phyloP scores from a whole-genome alignment of 768 basidiomycete genomes.

The Phylloporus arenicola region DNA sequence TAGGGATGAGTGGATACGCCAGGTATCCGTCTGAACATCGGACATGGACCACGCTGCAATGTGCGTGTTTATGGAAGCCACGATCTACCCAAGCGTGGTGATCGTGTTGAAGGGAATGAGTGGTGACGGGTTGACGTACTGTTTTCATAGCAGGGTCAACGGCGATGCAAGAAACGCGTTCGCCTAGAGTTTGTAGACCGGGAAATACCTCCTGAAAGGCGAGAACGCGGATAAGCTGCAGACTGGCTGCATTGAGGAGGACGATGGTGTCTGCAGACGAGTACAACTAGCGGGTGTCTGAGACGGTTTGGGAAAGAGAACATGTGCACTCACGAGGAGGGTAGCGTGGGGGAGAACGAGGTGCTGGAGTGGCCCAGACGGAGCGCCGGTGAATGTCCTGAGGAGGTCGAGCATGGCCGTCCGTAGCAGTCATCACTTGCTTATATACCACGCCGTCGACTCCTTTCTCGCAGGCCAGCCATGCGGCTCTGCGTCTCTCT shows the following conservation, averaged over 20 bases:
- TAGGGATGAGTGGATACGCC: slow-evolving; percentile 81
- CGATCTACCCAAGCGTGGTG: slow-evolving; percentile 45
- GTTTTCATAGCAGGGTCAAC: slow-evolving; percentile 79
- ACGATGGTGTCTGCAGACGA: slow-evolving; percentile 66
- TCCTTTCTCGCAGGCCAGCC: background rate
- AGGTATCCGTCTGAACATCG: slow-evolving; percentile 53
- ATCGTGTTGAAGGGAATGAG: slow-evolving; percentile 2
- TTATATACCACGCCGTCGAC: slow-evolving; percentile 4
- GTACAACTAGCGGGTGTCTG: slow-evolving; percentile 48
- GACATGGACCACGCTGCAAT: slow-evolving; percentile 80
- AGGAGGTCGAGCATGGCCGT: slow-evolving; percentile 44
- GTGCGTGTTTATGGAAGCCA: slow-evolving; percentile 61
- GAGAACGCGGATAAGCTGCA: slow-evolving; percentile 62
- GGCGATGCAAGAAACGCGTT: slow-evolving; percentile 53
- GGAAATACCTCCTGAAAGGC: slow-evolving; percentile 82
- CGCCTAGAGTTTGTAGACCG: slow-evolving; percentile 38
- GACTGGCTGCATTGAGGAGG: slow-evolving; percentile 63
- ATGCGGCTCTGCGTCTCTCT: slow-evolving; percentile 34
- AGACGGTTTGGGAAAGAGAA: background rate
- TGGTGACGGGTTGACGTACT: slow-evolving; percentile 42
- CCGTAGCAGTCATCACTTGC: slow-evolving; percentile 1
- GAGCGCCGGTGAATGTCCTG: slow-evolving; percentile 45
- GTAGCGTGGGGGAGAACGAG: slow-evolving; percentile 51
- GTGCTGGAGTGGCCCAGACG: slow-evolving; percentile 50
- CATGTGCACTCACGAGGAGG: slow-evolving; percentile 49